A percentile compares a stretch with the other conserved stretches of the same genome.
These are phyloP conservation scores for Paramyrothecium roridum DNA, from an alignment of 2,329 filamentous ascomycete species.

Conservation along the genomic window DNA sequence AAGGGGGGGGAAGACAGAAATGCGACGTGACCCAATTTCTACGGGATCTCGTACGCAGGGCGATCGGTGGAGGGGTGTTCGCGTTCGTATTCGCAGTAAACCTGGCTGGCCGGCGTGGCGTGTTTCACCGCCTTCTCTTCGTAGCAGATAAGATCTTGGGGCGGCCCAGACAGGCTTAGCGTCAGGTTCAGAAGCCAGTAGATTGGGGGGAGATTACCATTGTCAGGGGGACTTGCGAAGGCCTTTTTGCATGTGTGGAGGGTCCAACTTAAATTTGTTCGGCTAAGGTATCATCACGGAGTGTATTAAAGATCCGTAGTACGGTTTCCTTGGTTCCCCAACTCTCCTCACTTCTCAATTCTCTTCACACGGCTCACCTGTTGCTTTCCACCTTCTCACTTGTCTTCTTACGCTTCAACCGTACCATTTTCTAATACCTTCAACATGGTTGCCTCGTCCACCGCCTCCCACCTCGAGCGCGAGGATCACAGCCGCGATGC, in stretches of 20 bases:
- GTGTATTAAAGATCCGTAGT: not conserved
- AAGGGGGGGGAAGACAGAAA: slow-evolving; percentile 1
- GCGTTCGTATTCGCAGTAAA: slow-evolving; percentile 27
- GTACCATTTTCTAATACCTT: slow-evolving; percentile 16
- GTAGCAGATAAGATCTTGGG: not conserved
- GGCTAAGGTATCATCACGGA: not conserved
- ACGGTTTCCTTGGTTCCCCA: not conserved
- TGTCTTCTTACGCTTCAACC: slow-evolving; percentile 1
- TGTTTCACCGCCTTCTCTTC: slow-evolving; percentile 5
- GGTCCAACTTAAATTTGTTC: not conserved
- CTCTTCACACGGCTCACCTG: not conserved
- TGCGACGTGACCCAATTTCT: not conserved
- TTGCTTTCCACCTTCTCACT: not conserved
- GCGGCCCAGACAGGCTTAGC: not conserved
- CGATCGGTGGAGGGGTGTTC: slow-evolving; percentile 3
- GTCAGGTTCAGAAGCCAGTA: not conserved
- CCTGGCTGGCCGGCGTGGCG: slow-evolving; percentile 6
- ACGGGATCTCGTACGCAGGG: not conserved
- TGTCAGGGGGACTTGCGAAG: not conserved
- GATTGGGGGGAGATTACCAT: not conserved
- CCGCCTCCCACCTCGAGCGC: slow-evolving; percentile 58
- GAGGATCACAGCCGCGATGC: slow-evolving; percentile 86
- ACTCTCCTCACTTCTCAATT: not conserved
- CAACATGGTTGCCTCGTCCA: slow-evolving; percentile 42
- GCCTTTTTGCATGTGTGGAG: not conserved